A percentile compares a stretch with the other conserved stretches of the same genome.
phyloP scores from a whole-genome alignment of 768 basidiomycete genomes.

The Atractiella rhizophila region DNA sequence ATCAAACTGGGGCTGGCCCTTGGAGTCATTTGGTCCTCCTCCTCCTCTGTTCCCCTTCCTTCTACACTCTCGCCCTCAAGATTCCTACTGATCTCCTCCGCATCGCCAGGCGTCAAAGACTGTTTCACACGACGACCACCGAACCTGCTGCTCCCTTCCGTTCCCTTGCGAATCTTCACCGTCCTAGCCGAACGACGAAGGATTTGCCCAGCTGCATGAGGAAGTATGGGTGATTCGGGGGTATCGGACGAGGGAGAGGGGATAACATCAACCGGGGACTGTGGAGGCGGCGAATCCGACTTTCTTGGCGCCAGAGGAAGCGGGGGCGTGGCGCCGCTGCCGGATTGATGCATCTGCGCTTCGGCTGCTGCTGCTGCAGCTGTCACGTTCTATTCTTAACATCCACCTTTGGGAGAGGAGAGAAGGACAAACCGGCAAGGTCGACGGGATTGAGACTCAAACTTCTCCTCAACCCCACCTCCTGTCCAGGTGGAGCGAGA shows the following conservation, averaged over 20 bases:
- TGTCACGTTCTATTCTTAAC: too few relatives aligned
- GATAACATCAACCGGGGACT: conserved; percentile 47
- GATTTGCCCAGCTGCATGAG: conserved; percentile 60
- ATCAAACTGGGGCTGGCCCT: too few relatives aligned
- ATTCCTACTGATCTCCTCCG: not conserved
- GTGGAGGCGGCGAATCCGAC: not conserved
- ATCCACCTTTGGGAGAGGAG: too few relatives aligned
- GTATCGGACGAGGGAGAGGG: conserved; percentile 38
- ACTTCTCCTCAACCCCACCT: too few relatives aligned
- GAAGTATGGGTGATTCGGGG: conserved; percentile 69
- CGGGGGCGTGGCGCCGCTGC: not conserved
- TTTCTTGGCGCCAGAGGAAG: conserved; percentile 10
- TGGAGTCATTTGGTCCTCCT: not conserved
- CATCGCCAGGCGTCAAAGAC: too few relatives aligned
- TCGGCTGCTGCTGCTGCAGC: not conserved
- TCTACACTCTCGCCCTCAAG: conserved; percentile 10
- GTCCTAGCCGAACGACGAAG: conserved; percentile 78
- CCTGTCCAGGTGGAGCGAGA: conserved; percentile 11
- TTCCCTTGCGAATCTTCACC: conserved; percentile 88
- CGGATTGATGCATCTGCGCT: not conserved
- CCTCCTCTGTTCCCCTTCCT: not conserved
- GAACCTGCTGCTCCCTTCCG: conserved; percentile 61
- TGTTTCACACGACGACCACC: too few relatives aligned
- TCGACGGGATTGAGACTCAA: conserved; percentile 13
- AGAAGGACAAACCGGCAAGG: conserved; percentile 6